phyloP scores from a whole-genome alignment of 2,329 filamentous ascomycete genomes.

The Pseudogymnoascus sp. region DNA sequence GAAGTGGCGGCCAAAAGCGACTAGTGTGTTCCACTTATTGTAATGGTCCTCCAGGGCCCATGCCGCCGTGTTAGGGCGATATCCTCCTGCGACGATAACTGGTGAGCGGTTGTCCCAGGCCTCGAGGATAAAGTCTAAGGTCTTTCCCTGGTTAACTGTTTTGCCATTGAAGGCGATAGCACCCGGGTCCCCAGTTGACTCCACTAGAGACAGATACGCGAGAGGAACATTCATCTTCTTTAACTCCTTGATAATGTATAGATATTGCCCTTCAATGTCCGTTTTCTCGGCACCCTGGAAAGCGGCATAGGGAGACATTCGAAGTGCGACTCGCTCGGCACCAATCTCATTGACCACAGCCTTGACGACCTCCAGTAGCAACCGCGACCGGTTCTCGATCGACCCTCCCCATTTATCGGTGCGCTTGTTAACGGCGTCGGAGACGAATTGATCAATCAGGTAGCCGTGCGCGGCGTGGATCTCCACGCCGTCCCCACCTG shows the following conservation, averaged over 20 bases:
- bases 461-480: conserved; percentile 29
- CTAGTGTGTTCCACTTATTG: conserved; percentile 14
- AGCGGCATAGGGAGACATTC: conserved; percentile 49
- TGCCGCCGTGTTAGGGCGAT: conserved; percentile 24
- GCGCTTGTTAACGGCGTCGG: conserved; percentile 23
- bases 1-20: conserved; percentile 30
- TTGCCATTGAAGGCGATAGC: conserved; percentile 34
- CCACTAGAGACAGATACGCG: conserved; percentile 48
- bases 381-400: conserved; percentile 32
- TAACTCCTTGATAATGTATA: conserved; percentile 36
- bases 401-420: conserved; percentile 28
- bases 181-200: conserved; percentile 35
- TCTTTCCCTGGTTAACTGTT: conserved; percentile 30
- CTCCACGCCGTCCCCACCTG: conserved; percentile 25
- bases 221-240: conserved; percentile 26
- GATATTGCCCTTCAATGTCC: conserved; percentile 38
- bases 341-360: conserved; percentile 43
- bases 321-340: background rate
- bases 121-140: conserved; percentile 46
- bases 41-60: conserved; percentile 30
- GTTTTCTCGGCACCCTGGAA: conserved; percentile 53
- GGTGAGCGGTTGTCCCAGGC: conserved; percentile 33
- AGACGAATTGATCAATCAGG: conserved; percentile 28
- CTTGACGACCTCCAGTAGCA: conserved; percentile 43
- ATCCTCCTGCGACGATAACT: conserved; percentile 18